Base-by-base conservation (phyloP, 1,284 basidiomycete species). In the Singerocomus rubriflavus region DNA sequence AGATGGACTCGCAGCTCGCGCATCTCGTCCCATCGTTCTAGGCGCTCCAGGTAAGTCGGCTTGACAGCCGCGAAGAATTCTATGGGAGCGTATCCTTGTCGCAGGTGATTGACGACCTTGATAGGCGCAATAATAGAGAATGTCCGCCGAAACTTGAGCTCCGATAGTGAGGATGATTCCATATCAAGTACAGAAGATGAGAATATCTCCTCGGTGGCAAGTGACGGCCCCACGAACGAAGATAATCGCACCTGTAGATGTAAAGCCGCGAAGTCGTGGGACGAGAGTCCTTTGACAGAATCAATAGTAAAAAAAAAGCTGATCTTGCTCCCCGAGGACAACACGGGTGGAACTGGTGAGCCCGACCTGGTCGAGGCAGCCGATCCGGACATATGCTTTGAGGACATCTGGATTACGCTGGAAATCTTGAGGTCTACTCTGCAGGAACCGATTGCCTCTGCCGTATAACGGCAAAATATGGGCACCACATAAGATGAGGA, bases 381-480 rank as follows among this genome's bases (percentile, higher is more conserved):
- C 1, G 88, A 88, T 44, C 78, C 73, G 60, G 76, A 77, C 49
- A 74, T 71, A 65, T 86, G 78, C 67, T 80, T 88, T 13, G 76
- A 70, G 4, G 82, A 73, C 50, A 53, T 59, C 57, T 81, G 67
- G n/a, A 81, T 73, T 17, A 90, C 79, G 56, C 82, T 88, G 52
- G 86, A 79, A 44, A 91, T 78, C 68, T 86, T 91, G 67, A 93
- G 78, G 57, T 91, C 86, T 44, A 93, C 77, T 16, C 90, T 81
- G 71, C 93, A 96, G 32, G 91, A 93, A 0, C 94, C 94, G 55
- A 97, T 92, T 3, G 93, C 93, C 66, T 96, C 93, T 46, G 91
- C 81, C 1, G 93, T 96, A 65, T 94, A 95, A 40, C 88, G 83
- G 64, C 91, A 95, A 64, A 93, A 91, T 64, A 98, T 94, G 3